A percentile compares a stretch with the other conserved stretches of the same genome.
phyloP scores from a whole-genome alignment of 352 stramenopile genomes.

The Pythium utonaiense region DNA sequence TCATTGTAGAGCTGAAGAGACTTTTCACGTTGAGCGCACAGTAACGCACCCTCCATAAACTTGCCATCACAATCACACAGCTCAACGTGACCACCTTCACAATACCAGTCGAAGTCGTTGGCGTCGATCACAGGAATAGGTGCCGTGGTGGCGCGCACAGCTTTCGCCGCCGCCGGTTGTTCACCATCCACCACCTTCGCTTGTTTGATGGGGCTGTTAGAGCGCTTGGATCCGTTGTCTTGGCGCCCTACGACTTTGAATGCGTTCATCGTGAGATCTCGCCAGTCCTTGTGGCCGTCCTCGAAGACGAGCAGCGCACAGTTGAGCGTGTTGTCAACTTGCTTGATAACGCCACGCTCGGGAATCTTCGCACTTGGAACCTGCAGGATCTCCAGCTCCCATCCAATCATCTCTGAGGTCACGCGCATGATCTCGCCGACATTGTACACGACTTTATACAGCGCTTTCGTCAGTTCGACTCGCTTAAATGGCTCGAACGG shows the following conservation, averaged over 20 bases:
- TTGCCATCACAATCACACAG: conserved; percentile 29
- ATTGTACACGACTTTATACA: conserved; percentile 49
- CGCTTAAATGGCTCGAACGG: conserved; percentile 36
- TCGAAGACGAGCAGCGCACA: conserved; percentile 46
- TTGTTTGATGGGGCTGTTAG: not conserved
- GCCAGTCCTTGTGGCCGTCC: conserved; percentile 47
- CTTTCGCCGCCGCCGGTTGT: not conserved
- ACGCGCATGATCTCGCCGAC: conserved; percentile 34
- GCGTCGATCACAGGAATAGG: conserved; percentile 11
- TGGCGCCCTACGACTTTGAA: conserved; percentile 34
- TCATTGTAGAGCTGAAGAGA: conserved; percentile 60
- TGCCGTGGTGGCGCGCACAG: not conserved
- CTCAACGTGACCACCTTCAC: conserved; percentile 46
- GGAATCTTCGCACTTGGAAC: not conserved
- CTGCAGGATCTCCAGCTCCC: conserved; percentile 38
- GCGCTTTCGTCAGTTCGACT: conserved; percentile 25
- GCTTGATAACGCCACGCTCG: conserved; percentile 36
- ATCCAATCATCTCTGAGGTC: conserved; percentile 35
- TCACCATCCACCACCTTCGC: not conserved
- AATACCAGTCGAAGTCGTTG: conserved; percentile 48
- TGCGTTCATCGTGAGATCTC: conserved; percentile 40
- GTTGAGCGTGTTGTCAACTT: conserved; percentile 50
- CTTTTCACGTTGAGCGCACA: conserved; percentile 36
- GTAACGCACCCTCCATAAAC: conserved; percentile 47
- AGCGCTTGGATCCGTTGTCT: not conserved